phyloP scores from a whole-genome alignment of 805 yeast genomes.

The Kluyveromyces aestuarii region DNA sequence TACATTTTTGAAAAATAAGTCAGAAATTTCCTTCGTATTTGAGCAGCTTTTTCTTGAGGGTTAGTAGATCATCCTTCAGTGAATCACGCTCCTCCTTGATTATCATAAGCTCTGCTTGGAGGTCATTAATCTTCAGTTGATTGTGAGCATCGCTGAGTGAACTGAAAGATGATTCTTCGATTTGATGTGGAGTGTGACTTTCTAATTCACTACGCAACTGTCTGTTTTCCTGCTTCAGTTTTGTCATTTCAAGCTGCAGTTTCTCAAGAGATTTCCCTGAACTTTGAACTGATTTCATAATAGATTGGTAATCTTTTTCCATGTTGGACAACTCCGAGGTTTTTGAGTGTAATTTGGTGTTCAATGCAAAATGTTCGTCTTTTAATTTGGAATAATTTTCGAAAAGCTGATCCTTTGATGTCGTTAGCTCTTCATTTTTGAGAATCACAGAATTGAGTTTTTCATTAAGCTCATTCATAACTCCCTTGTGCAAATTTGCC shows the following conservation, averaged over 20 bases:
- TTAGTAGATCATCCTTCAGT: conserved; percentile 50
- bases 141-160: conserved; percentile 43
- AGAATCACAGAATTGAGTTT: conserved; percentile 48
- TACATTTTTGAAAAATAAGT: background rate
- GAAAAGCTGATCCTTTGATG: conserved; percentile 6
- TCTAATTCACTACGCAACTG: conserved; percentile 58
- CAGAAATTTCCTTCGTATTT: background rate
- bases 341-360: conserved; percentile 19
- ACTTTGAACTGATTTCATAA: conserved; percentile 62
- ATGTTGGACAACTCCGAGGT: conserved; percentile 32
- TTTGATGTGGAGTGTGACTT: conserved; percentile 43
- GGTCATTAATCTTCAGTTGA: conserved; percentile 67
- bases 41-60: conserved; percentile 49
- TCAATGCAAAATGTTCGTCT: conserved; percentile 19
- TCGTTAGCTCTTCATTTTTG: conserved; percentile 36
- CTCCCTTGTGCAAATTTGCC: conserved; percentile 11
- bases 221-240: conserved; percentile 46
- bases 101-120: conserved; percentile 76
- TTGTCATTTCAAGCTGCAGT: conserved; percentile 63
- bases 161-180: conserved; percentile 15
- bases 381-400: conserved; percentile 26
- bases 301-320: conserved; percentile 63
- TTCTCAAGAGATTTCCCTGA: conserved; percentile 65
- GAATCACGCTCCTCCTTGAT: conserved; percentile 79
- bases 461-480: conserved; percentile 37